These are phyloP conservation scores for Allomyces macrogynus DNA, from an alignment of 192 early-diverging fungal species.

Conservation along the genomic window DNA sequence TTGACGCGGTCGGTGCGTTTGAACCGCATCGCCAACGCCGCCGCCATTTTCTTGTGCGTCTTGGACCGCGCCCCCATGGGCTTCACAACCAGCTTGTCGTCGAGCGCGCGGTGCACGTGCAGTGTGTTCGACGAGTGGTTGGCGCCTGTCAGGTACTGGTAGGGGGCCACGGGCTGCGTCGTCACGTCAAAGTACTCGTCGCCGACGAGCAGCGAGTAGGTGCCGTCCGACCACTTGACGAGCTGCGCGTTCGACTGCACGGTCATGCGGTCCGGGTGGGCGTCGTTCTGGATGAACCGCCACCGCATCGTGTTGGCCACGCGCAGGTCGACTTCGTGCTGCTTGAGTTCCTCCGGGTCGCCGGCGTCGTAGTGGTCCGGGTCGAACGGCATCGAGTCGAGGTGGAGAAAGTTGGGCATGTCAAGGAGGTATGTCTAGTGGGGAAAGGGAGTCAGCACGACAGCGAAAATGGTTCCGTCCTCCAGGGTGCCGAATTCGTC, in stretches of 20 bases:
- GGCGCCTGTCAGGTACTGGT: too few species aligned
- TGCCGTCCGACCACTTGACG: conserved; percentile 26
- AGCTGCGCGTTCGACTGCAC: conserved; percentile 23
- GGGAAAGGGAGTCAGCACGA: too few species aligned
- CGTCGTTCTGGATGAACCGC: conserved; percentile 11
- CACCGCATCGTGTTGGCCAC: conserved; percentile 28
- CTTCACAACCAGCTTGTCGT: too few species aligned
- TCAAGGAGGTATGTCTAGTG: not conserved
- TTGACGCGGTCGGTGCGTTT: too few species aligned
- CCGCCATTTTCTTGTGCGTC: too few species aligned
- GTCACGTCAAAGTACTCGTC: conserved; percentile 14
- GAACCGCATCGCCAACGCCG: too few species aligned
- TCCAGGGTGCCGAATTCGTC: too few species aligned
- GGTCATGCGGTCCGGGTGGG: not conserved
- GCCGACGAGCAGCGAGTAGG: conserved; percentile 25
- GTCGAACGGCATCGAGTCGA: conserved; percentile 24
- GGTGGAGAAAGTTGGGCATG: conserved; percentile 18
- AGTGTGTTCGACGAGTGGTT: too few species aligned
- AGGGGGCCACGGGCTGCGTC: not conserved
- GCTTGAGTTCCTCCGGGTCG: not conserved
- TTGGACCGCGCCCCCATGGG: too few species aligned
- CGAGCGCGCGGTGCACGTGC: too few species aligned
- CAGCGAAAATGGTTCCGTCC: too few species aligned
- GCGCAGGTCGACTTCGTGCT: conserved; percentile 7
- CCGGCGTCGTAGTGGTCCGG: conserved; percentile 4